Evolutionary conservation across 176 grass and related monocot genomes (phyloP), one percentile per base, ranked within the genome.

Genomic region (Rhynchospora breviuscula): DNA sequence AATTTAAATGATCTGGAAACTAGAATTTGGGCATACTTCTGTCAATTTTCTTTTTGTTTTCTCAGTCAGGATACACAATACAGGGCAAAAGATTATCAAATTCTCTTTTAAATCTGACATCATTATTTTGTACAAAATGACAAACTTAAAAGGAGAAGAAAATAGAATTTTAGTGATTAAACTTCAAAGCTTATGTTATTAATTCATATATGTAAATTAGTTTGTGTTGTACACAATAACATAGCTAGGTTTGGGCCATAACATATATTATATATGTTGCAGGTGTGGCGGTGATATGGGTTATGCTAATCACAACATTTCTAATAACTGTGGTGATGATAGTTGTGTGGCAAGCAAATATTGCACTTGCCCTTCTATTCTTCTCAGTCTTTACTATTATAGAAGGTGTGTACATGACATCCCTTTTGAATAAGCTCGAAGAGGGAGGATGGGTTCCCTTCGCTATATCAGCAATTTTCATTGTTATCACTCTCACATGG

Each of bases 361-460:
- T 76, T 17, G 49, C 78, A 75, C 0, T 84, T 59, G 88, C 84
- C n/a, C 66, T 69, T 19, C 11, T 66, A 22, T 97, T 91, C 84
- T 87, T 85, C 64, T 2, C 63, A 22, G 25, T 84, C 59, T 91
- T 91, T 59, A 8, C 86, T 63, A 21, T 22, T 22, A 70, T 97
- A 6, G 91, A 97, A 85, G 91, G 87, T 6, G 14, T 91, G 9
- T 79, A 93, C 51, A 93, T 93, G 74, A 88, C 90, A 76, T 97
- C 94, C 47, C 84, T 97, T 44, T 49, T 97, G 51, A 85, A 93
- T 68, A 97, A 97, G 57, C 56, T 91, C 40, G 78, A 84, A 66
- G 81, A 91, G 84, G 94, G 94, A 17, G 94, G 91, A 2, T 97
- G 94, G 94, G 91, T 97, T 61, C 94, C 89, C 44, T 97, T 97